Conservation (phyloP, 306 rosid genomes). For the Prinsepia uniflora region DNA sequence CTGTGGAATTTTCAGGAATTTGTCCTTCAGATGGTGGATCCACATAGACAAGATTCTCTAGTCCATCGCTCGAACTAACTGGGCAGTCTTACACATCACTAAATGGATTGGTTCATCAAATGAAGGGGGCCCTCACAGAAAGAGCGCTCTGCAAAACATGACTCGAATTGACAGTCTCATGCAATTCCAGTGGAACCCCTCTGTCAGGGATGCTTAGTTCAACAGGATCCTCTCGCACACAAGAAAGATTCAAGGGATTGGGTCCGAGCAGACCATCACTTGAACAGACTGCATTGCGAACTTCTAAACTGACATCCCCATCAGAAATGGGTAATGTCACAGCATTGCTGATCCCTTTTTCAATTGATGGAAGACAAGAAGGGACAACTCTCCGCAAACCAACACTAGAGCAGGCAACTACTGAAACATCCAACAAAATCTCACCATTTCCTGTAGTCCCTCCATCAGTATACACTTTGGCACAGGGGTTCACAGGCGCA, state of each 20-base stretch:
- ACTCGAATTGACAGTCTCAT: constrained; percentile 13
- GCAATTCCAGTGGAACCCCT: constrained; percentile 19
- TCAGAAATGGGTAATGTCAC: constrained; percentile 19
- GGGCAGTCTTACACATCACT: constrained; percentile 10
- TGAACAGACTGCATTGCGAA: constrained; percentile 5
- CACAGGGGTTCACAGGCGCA: constrained; percentile 21
- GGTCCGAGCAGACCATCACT: constrained; percentile 19
- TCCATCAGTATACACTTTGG: constrained; percentile 30
- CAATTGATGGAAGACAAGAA: constrained; percentile 13
- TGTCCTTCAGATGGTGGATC: constrained; percentile 28
- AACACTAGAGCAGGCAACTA: constrained; percentile 17
- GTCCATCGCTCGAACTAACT: constrained; percentile 15
- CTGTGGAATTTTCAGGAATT: constrained; percentile 21
- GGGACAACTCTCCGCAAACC: constrained; percentile 9
- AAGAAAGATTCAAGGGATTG: constrained; percentile 18
- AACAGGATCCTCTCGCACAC: constrained; percentile 27
- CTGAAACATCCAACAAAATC: constrained; percentile 19
- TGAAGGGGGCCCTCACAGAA: constrained; percentile 4
- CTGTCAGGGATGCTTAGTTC: constrained; percentile 17
- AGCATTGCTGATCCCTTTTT: constrained; percentile 21
- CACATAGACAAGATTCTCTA: constrained; percentile 15
- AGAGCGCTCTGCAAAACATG: constrained; percentile 20
- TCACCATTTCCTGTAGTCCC: constrained; percentile 17
- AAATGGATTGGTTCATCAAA: constrained; percentile 8
- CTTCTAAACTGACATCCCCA: constrained; percentile 25